Evolutionary conservation across 331 rosid genomes (phyloP), one percentile per base, ranked within the genome.

Genomic region (Rosa hybrid): DNA sequence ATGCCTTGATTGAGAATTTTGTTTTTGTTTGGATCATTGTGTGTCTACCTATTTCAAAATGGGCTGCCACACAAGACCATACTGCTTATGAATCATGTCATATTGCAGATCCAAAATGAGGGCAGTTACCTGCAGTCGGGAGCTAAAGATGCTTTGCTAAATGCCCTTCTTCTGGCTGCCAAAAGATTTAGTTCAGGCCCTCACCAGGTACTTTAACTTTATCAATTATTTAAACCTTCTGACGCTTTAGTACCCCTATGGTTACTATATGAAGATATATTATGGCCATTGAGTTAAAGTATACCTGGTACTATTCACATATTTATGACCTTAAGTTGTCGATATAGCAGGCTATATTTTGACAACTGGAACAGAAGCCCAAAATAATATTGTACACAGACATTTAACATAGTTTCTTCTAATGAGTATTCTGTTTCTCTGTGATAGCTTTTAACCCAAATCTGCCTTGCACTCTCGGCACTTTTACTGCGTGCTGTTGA

Each of bases 401-500:
- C 42, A 67, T 38, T 3, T 38, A 67, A 2, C 48, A 16, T 4
- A 67, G 0, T 64, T 83, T 72, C 71, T 78, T 86, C 60, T 77
- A 39, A 74, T 67, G 68, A 79, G 70, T 42, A 76, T 56, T 82
- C 59, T 77, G 75, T 86, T 75, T 45, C 72, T 81, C 74, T 76
- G 7, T 85, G 80, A 62, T 96, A 94, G 98, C 98, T 94, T 84
- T 89, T 94, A 77, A 94, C 98, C 23, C 98, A 94, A 83, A 94
- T 94, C 81, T 94, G 98, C 80, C 97, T 94, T 78, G 98, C 97
- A 39, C 92, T 94, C 75, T 92, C 98, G 77, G 92, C 97, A 5
- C 98, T 94, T 38, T 83, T 93, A 56, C 94, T 94, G 77, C 93
- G 90, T 34, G 92, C 92, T 69, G 87, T 86, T 76, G 92, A 90